These are phyloP conservation scores for Amaranthus hypochondriacus DNA, from an alignment of 148 eudicot species.

Conservation along the genomic window DNA sequence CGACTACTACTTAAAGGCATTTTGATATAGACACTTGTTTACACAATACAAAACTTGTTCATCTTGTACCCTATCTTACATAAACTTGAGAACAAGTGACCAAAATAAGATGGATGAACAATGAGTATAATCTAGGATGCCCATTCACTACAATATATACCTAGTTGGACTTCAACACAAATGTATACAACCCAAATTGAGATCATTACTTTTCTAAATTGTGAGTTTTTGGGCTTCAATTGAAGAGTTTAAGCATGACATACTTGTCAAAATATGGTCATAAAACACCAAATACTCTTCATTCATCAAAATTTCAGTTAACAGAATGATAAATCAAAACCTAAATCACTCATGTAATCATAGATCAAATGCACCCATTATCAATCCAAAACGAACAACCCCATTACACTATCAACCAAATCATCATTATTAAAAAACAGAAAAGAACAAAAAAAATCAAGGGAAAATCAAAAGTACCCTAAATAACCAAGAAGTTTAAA, in stretches of 20 bases:
- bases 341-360: neutral
- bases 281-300: neutral
- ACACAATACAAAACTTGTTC: neutral
- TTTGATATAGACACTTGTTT: neutral
- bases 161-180: no score
- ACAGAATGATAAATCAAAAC: neutral
- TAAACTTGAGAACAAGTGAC: neutral
- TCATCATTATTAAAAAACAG: conserved; percentile 22
- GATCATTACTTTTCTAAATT: neutral
- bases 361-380: neutral
- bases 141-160: no score
- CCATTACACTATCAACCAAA: neutral
- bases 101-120: neutral
- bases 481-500: conserved; percentile 66
- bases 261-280: neutral
- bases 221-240: neutral
- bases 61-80: neutral
- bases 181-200: no score
- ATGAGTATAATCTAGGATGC: no score
- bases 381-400: neutral
- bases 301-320: neutral
- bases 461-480: conserved; percentile 48
- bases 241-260: neutral
- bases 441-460: conserved; percentile 9
- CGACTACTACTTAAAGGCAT: neutral